These are phyloP conservation scores for Ceratobasidium sp. DNA, from an alignment of 1,284 basidiomycete species.

Conservation along the genomic window DNA sequence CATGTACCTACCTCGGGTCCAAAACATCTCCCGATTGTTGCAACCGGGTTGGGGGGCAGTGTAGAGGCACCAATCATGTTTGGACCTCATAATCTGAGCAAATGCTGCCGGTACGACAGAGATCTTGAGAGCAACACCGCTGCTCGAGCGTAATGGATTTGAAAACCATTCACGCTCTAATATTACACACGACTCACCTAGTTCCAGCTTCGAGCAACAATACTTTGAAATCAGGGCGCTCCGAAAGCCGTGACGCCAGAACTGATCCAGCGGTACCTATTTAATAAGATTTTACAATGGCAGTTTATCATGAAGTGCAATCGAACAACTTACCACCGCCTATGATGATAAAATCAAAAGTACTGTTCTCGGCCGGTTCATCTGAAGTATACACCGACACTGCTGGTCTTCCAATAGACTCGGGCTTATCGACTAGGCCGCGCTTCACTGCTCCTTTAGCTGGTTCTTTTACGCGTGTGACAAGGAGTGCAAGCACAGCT, in stretches of 20 bases:
- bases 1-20: conserved; percentile 69
- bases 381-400: background rate
- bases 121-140: conserved; percentile 26
- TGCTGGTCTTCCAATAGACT: conserved; percentile 2
- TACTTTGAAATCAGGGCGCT: conserved; percentile 38
- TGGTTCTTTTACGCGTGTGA: background rate
- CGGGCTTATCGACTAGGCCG: conserved; percentile 29
- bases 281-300: background rate
- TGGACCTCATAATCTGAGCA: conserved; percentile 59
- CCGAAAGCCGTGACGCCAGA: conserved; percentile 39
- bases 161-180: background rate
- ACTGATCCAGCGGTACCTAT: conserved; percentile 40
- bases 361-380: background rate
- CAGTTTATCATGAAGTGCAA: no score
- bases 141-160: background rate
- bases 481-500: conserved; percentile 9
- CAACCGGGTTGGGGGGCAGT: conserved; percentile 70
- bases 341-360: conserved; percentile 39
- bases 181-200: background rate
- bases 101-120: conserved; percentile 34
- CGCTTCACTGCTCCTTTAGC: conserved; percentile 19
- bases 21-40: conserved; percentile 63
- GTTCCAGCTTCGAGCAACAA: conserved; percentile 35
- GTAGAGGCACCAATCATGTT: conserved; percentile 66
- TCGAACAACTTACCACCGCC: conserved; percentile 26